Evolutionary conservation across 2,329 filamentous ascomycete genomes (phyloP).

Genomic region (Colletotrichum magnum): DNA sequence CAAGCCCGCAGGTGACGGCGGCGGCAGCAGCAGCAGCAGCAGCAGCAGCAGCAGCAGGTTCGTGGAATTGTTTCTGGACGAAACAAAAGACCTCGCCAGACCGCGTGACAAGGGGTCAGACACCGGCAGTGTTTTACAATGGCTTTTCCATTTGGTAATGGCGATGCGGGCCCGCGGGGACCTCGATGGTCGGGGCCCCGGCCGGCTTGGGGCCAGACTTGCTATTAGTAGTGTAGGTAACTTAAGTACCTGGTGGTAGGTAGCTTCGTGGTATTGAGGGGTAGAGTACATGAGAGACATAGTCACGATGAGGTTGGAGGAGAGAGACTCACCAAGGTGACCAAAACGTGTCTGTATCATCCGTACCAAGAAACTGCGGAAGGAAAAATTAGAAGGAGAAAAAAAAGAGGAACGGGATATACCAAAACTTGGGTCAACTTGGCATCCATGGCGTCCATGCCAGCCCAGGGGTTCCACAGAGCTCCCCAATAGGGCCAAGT

Average conservation of each 20-base stretch:
- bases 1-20: conserved; percentile 25
- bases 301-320: too few species aligned
- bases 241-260: not conserved
- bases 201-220: conserved; percentile 9
- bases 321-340: too few species aligned
- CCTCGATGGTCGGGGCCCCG: conserved; percentile 28
- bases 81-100: conserved; percentile 34
- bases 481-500: conserved; percentile 34
- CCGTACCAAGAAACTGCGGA: not conserved
- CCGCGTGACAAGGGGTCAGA: conserved; percentile 35
- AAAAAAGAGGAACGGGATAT: not conserved
- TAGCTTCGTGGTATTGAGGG: not conserved
- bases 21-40: conserved; percentile 13
- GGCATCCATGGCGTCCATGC: conserved; percentile 18
- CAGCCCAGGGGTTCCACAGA: not conserved
- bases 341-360: too few species aligned
- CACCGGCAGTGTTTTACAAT: conserved; percentile 38
- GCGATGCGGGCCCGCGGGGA: conserved; percentile 36
- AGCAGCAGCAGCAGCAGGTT: conserved; percentile 4
- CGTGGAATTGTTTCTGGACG: conserved; percentile 23
- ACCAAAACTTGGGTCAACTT: conserved; percentile 18
- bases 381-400: too few species aligned
- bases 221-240: not conserved
- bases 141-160: conserved; percentile 40
- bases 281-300: too few species aligned